phyloP scores from a whole-genome alignment of 352 stramenopile genomes.

The Pythium aquatile region DNA sequence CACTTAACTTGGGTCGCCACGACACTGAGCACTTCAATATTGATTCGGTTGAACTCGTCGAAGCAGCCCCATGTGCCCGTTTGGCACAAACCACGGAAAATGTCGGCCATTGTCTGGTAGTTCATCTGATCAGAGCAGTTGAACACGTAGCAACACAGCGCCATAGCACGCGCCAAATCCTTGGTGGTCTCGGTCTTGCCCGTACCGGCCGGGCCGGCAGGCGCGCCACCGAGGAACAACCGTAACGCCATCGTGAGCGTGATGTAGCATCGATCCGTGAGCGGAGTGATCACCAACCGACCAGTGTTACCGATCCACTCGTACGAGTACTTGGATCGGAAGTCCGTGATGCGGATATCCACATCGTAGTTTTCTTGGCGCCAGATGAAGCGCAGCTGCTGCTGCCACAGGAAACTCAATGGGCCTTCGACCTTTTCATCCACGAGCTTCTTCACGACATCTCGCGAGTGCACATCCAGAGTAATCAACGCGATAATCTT shows the following conservation, averaged over 20 bases:
- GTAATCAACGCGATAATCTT: conserved; percentile 97
- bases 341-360: conserved; percentile 96
- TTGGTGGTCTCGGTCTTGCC: conserved; percentile 90
- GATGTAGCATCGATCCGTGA: conserved; percentile 97
- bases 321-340: conserved; percentile 92
- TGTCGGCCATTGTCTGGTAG: conserved; percentile 89
- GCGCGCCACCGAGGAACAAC: conserved; percentile 94
- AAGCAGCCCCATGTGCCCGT: conserved; percentile 88
- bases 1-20: conserved; percentile 86
- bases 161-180: conserved; percentile 82
- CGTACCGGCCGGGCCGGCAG: conserved; percentile 91
- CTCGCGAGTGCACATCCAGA: conserved; percentile 94
- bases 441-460: conserved; percentile 90
- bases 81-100: conserved; percentile 83
- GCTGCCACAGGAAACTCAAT: conserved; percentile 86
- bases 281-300: conserved; percentile 93
- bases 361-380: conserved; percentile 94
- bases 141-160: conserved; percentile 87
- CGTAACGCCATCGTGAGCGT: conserved; percentile 95
- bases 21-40: conserved; percentile 87
- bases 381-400: conserved; percentile 88
- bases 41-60: conserved; percentile 89
- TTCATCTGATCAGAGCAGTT: conserved; percentile 91
- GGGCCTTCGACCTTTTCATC: conserved; percentile 89
- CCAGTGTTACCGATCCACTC: conserved; percentile 90